A percentile compares a stretch with the other conserved stretches of the same genome.
Conservation (phyloP, 2,329 filamentous ascomycete genomes). For the Colletotrichum sojae region DNA sequence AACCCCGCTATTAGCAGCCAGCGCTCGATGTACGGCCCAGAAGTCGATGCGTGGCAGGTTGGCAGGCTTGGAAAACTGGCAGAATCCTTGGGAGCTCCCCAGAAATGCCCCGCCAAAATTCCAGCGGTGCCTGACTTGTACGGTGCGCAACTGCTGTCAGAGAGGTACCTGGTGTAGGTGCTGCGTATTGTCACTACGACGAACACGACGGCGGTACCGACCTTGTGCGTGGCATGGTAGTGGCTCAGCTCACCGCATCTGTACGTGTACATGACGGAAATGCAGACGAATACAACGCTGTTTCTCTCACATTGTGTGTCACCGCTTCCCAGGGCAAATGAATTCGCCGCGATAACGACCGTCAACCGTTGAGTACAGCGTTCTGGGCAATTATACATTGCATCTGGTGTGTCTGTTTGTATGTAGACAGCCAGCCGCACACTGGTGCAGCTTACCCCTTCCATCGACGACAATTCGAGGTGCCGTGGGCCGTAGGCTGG, state of each 20-base stretch:
- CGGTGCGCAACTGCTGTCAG: neutral
- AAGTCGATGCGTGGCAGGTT: slow-evolving; percentile 10
- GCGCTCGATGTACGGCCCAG: slow-evolving; percentile 17
- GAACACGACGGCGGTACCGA: neutral
- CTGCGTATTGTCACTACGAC: too few relatives aligned
- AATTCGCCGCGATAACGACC: neutral
- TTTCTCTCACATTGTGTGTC: neutral
- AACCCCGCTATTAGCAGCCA: neutral
- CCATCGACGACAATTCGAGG: too few relatives aligned
- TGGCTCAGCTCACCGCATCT: slow-evolving; percentile 8
- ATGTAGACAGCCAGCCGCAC: too few relatives aligned
- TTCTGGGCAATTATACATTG: too few relatives aligned
- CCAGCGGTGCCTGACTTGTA: slow-evolving; percentile 21
- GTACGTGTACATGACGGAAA: slow-evolving; percentile 1
- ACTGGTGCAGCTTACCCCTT: neutral
- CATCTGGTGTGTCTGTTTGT: neutral
- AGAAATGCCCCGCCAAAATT: slow-evolving; percentile 17
- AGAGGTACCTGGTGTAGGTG: neutral
- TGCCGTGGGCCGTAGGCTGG: neutral
- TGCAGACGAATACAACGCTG: slow-evolving; percentile 1
- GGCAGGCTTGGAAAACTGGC: slow-evolving; percentile 19
- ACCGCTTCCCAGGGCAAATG: neutral
- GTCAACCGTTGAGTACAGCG: neutral
- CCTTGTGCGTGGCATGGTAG: neutral
- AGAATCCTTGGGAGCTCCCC: slow-evolving; percentile 21